Base-by-base conservation (phyloP, 331 rosid species). In the Quercus phellos region DNA sequence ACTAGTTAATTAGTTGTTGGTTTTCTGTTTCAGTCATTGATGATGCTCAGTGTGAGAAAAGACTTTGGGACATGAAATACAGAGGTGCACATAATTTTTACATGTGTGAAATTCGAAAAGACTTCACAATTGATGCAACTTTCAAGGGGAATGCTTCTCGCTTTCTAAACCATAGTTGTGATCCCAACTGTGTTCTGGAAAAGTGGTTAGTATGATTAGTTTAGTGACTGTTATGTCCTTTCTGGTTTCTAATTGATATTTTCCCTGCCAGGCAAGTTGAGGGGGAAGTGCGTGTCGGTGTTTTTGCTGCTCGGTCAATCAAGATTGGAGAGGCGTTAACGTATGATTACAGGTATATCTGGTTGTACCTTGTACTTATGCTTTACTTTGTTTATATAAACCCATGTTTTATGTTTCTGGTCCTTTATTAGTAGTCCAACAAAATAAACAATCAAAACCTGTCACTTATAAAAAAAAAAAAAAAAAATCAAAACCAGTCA, bases 31-130 rank as follows among this genome's bases (percentile, higher is more conserved):
- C 93, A 94, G 99, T 94, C 43, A 94, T 94, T 55, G 89, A 89
- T 79, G 97, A 94, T 78, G 95, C 97, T 73, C 68, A 77, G 77
- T 92, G 99, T 55, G 97, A 89, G 82, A 56, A 87, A 81, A 86
- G 97, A 88, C 97, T 94, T 51, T 92, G 99, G 97, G 93, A 90
- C 79, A 92, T 92, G 99, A 94, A 94, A 90, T 76, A 87, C 86
- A 86, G 61, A 67, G 93, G 86, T 26, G 90, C 84, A 79, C 84
- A 89, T 16, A 92, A 94, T 81, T 92, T 94, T 81, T 94, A 90
- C 79, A 92, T 92, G 97, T 90, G 99, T 79, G 99, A 94, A 89
- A 82, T 92, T 83, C 87, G 97, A 63, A 94, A 92, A 80, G 94
- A 94, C 88, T 92, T 94, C 85, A 92, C 97, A 46, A 94, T 94